These are phyloP conservation scores for Trichoderma gracile DNA, from an alignment of 2,329 filamentous ascomycete species.

Conservation along the genomic window DNA sequence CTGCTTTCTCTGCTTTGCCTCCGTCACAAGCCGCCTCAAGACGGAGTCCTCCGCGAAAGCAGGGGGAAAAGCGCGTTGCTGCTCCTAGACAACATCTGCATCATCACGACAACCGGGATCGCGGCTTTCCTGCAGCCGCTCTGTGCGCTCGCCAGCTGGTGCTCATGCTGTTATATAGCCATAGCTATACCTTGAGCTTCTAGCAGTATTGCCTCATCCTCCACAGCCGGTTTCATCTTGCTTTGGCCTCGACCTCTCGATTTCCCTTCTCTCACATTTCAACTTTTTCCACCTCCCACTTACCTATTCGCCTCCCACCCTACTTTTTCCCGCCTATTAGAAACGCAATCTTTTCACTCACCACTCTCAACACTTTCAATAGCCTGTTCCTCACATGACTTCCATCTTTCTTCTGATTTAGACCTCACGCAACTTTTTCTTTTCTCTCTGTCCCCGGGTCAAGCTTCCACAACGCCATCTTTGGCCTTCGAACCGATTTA, in stretches of 20 bases:
- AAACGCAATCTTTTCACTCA: not conserved
- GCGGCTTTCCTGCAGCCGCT: constrained; percentile 4
- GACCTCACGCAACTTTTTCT: not conserved
- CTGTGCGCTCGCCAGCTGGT: constrained; percentile 1
- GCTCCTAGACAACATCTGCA: constrained; percentile 6
- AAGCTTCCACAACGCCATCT: not conserved
- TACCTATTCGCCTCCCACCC: constrained; percentile 4
- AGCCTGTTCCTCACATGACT: not conserved
- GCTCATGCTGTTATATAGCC: not conserved
- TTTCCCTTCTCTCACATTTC: not conserved
- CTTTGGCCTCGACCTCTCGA: not conserved
- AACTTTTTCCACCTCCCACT: not conserved
- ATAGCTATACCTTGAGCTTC: not conserved
- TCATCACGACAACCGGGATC: not conserved
- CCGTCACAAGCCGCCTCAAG: constrained; percentile 2
- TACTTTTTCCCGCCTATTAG: constrained; percentile 6
- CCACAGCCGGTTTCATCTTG: not conserved
- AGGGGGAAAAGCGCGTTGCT: constrained; percentile 10
- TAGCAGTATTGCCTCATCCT: not conserved
- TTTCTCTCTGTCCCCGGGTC: not conserved
- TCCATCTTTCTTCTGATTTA: not conserved
- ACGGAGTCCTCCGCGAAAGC: not conserved
- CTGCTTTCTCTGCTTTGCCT: constrained; percentile 2
- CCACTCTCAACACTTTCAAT: not conserved
- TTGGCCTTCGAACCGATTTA: too few relatives aligned